A percentile compares a stretch with the other conserved stretches of the same genome.
These are phyloP conservation scores for Zostera marina DNA, from an alignment of 116 monocot genomes.

Conservation along the genomic window DNA sequence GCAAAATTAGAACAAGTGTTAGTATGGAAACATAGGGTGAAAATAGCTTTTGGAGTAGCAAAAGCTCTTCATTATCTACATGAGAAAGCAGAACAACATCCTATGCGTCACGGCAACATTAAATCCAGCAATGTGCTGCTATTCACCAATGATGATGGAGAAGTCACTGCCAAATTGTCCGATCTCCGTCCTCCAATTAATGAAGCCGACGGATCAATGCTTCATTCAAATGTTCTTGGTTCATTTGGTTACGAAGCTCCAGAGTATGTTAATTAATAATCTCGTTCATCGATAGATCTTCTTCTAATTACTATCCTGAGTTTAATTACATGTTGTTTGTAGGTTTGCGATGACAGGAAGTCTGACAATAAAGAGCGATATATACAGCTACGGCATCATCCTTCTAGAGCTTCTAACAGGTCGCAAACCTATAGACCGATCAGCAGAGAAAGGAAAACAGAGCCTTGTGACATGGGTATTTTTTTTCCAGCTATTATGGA, in stretches of 20 bases:
- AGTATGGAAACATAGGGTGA: not conserved
- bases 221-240: not conserved
- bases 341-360: not conserved
- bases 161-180: not conserved
- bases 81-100: not conserved
- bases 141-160: not conserved
- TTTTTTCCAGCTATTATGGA: not conserved
- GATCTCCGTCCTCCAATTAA: not conserved
- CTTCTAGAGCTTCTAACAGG: constrained; percentile 1
- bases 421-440: not conserved
- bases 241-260: not conserved
- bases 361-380: not conserved
- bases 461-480: constrained; percentile 2
- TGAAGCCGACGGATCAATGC: not conserved
- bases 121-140: not conserved
- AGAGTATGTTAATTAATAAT: not conserved
- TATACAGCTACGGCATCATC: not conserved
- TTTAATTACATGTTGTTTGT: not conserved
- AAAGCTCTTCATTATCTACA: not conserved
- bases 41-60: not conserved
- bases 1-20: not conserved
- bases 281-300: not conserved
- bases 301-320: not conserved
- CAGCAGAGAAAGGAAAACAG: not conserved
- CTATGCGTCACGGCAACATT: not conserved